Percentiles rank a stretch among this genome's conserved stretches.
phyloP scores from a whole-genome alignment of 768 basidiomycete genomes.

The Mycena sanguinolenta region DNA sequence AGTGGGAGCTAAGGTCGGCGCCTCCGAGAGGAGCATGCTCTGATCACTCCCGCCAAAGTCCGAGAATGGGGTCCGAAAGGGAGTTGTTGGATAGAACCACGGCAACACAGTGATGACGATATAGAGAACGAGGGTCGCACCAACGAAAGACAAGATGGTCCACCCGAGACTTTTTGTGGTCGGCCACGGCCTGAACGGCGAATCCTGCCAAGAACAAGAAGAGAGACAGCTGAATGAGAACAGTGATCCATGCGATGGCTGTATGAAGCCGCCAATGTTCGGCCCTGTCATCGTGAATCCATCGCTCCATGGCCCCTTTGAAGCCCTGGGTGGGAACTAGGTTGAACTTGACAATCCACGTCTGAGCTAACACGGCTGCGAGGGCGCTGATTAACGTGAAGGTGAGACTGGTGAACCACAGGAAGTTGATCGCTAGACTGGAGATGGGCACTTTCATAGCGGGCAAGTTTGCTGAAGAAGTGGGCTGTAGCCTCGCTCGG shows the following conservation, averaged over 20 bases:
- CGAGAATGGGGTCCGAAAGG: conserved; percentile 18
- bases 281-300: too few relatives aligned
- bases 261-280: conserved; percentile 5
- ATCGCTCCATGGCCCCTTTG: conserved; percentile 12
- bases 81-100: conserved; percentile 7
- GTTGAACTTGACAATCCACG: conserved; percentile 16
- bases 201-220: conserved; percentile 13
- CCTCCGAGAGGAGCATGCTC: background rate
- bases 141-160: conserved; percentile 14
- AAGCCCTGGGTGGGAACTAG: conserved; percentile 6
- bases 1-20: background rate
- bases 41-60: background rate
- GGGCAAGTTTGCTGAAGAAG: background rate
- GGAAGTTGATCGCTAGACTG: conserved; percentile 13
- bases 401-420: too few relatives aligned
- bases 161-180: conserved; percentile 7
- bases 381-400: conserved; percentile 24
- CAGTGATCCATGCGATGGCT: conserved; percentile 9
- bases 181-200: conserved; percentile 3
- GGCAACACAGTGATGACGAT: conserved; percentile 13
- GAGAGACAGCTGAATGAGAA: conserved; percentile 12
- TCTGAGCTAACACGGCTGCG: conserved; percentile 17
- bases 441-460: background rate
- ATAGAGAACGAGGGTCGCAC: conserved; percentile 5
- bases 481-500: conserved; percentile 6